Evolutionary conservation across 345 rosid species (phyloP), one percentile per base, ranked within the genome.

Genomic region (Linum trigynum): DNA sequence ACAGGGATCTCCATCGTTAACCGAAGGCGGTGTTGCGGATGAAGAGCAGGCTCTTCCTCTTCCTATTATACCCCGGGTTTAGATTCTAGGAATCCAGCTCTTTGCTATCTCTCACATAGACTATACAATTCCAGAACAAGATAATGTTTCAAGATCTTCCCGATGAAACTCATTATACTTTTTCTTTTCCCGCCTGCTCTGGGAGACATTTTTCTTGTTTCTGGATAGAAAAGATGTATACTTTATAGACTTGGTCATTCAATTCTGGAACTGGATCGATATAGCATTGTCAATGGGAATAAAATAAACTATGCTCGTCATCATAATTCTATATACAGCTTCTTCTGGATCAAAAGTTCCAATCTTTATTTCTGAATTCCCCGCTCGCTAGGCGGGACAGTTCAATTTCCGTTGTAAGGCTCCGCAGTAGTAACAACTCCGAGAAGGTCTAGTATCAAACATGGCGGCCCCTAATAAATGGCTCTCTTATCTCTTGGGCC

Each of bases 1-100:
- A 80, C 62, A 75, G 65, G 53, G 69, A 77, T 68, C 79, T 80
- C 70, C 76, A 71, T 63, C 79, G 85, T 72, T 78, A 73, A 83
- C 66, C 4, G 57, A 39, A 63, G 41, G 40, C 42, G 75, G 55
- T 58, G 74, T 16, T 59, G 3, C 1, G 53, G 11, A 5, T 23
- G 32, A 3, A 12, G 53, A 48, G 53, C 53, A 3, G 53, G 53
- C 14, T 45, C 12, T 9, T 48, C 11, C 7, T 48, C 14, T 2
- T 48, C 53, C 53, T 48, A 9, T 5, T 7, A 48, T 48, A 12
- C 53, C 53, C 32, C 32, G 32, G 32, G 9, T 48, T 48, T 48
- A 48, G 53, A 48, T 5, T 43, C 2, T 48, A 48, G 53, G 11
- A 48, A 9, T 41, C 53, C 53, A 48, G 53, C 8, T 48, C 53